A percentile compares a stretch with the other conserved stretches of the same genome.
Conservation (phyloP, 352 stramenopile species). For the Pythium pectinolyticum region DNA sequence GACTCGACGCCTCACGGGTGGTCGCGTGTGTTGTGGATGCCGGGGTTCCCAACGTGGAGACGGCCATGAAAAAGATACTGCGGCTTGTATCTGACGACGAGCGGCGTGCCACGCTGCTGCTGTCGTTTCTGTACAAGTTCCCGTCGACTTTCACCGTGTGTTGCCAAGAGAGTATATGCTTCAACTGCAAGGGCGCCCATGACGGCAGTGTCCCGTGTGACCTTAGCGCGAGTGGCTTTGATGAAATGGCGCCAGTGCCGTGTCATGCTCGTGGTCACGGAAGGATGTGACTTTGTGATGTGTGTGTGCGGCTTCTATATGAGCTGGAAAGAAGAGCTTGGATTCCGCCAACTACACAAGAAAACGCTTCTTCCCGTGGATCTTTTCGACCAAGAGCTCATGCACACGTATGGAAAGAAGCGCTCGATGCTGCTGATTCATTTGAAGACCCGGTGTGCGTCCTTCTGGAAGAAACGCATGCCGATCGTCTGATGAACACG, state of each 20-base stretch:
- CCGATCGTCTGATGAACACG: too few relatives aligned
- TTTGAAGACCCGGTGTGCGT: too few relatives aligned
- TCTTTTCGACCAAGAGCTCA: background rate
- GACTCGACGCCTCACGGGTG: background rate
- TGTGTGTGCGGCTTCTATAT: conserved; percentile 28
- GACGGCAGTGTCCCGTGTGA: background rate
- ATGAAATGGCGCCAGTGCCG: conserved; percentile 40
- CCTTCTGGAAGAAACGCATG: too few relatives aligned
- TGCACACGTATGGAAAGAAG: background rate
- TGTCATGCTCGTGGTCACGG: conserved; percentile 42
- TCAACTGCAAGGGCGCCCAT: background rate
- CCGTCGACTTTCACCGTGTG: background rate
- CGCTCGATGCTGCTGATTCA: background rate
- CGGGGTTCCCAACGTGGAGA: background rate
- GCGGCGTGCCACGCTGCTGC: background rate
- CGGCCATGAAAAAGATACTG: background rate
- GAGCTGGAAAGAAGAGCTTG: conserved; percentile 4
- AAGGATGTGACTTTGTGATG: conserved; percentile 46
- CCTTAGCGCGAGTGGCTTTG: conserved; percentile 21
- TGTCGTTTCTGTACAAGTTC: conserved; percentile 2
- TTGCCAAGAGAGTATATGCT: background rate
- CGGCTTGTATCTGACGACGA: background rate
- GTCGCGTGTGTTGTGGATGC: background rate
- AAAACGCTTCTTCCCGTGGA: background rate
- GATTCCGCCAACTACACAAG: background rate